Percentiles rank a stretch among this genome's conserved stretches.
Conservation (phyloP, 2,329 filamentous ascomycete genomes). For the Xylaria sp. region DNA sequence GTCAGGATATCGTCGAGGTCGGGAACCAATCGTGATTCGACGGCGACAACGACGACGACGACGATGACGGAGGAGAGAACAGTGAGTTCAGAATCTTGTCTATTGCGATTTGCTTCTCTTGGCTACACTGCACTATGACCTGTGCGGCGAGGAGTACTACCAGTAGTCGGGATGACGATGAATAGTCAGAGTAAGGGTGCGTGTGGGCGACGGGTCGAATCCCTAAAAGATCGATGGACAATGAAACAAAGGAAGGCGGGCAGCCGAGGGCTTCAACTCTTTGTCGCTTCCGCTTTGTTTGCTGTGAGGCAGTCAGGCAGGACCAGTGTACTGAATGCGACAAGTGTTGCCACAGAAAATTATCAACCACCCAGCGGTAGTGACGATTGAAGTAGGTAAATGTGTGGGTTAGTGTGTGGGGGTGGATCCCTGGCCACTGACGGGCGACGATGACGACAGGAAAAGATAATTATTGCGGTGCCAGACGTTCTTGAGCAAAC, state of each 20-base stretch:
- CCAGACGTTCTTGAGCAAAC: conserved; percentile 46
- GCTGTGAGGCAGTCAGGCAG: conserved; percentile 29
- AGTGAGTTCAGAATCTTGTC: conserved; percentile 42
- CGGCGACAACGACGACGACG: conserved; percentile 42
- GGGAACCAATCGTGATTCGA: conserved; percentile 46
- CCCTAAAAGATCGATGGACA: conserved; percentile 41
- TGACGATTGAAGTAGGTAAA: conserved; percentile 16
- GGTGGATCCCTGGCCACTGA: conserved; percentile 25
- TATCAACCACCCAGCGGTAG: conserved; percentile 18
- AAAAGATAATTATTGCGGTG: conserved; percentile 29
- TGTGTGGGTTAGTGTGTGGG: conserved; percentile 18
- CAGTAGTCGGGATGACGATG: conserved; percentile 27
- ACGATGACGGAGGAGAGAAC: conserved; percentile 24
- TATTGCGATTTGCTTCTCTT: conserved; percentile 46
- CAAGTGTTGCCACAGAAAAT: conserved; percentile 33
- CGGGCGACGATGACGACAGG: conserved; percentile 23
- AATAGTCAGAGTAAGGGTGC: conserved; percentile 24
- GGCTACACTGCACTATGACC: conserved; percentile 51
- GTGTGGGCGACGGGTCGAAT: conserved; percentile 40
- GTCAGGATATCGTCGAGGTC: conserved; percentile 47
- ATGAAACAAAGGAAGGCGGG: conserved; percentile 42
- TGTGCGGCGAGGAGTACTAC: conserved; percentile 45
- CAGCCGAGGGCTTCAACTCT: conserved; percentile 30
- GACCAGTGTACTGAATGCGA: conserved; percentile 32
- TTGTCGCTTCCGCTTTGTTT: conserved; percentile 40